phyloP scores from a whole-genome alignment of 257 asterid genomes.

The Solanum arcanum region DNA sequence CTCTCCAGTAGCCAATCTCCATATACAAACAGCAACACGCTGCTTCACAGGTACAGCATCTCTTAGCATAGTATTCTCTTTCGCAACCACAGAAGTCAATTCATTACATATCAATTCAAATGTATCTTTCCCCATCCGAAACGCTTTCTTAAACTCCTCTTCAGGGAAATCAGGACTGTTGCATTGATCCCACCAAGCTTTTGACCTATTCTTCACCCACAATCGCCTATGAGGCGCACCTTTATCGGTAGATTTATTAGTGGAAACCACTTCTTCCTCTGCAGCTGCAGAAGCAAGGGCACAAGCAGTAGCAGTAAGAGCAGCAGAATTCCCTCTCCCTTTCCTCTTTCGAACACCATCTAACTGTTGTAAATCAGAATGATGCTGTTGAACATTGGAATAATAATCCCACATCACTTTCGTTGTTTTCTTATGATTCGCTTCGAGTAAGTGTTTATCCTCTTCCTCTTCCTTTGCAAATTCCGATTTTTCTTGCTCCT shows the following conservation, averaged over 20 bases:
- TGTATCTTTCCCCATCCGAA: constrained; percentile 84
- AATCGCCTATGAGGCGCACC: constrained; percentile 54
- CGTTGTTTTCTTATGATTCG: constrained; percentile 30
- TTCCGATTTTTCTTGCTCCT: constrained; percentile 59
- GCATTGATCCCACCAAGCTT: constrained; percentile 97
- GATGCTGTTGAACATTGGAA: constrained; percentile 31
- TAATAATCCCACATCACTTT: constrained; percentile 53
- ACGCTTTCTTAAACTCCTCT: constrained; percentile 73
- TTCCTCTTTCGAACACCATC: constrained; percentile 46
- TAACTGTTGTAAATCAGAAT: constrained; percentile 19
- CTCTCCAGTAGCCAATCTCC: constrained; percentile 98
- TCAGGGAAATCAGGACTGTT: constrained; percentile 86
- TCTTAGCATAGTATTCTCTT: constrained; percentile 77
- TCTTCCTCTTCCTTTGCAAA: constrained; percentile 29
- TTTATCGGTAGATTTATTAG: background rate
- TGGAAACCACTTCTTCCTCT: background rate
- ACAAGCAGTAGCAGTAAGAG: constrained; percentile 26
- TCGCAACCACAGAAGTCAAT: constrained; percentile 58
- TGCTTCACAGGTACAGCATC: constrained; percentile 93
- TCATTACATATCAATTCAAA: constrained; percentile 81
- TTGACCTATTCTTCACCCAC: constrained; percentile 87
- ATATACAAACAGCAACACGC: constrained; percentile 89
- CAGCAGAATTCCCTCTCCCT: constrained; percentile 16
- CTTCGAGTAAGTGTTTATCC: constrained; percentile 33
- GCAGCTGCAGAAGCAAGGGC: constrained; percentile 13